Evolutionary conservation across 306 rosid genomes (phyloP).

Genomic region (Quercus variabilis): DNA sequence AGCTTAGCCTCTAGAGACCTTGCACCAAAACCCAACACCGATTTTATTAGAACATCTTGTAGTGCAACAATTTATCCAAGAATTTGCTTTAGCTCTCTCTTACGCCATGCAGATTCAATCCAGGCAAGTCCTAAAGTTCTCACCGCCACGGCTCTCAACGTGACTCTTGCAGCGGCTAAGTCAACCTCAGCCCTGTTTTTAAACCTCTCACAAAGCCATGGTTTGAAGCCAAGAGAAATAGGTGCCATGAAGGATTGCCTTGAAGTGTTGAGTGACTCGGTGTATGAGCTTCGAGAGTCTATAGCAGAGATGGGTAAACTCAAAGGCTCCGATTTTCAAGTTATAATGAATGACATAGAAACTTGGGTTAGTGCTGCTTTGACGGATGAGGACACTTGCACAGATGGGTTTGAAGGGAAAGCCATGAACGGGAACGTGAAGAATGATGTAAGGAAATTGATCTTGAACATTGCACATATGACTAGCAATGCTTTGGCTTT

Average conservation of each 20-base stretch:
- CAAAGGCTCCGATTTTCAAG: slow-evolving; percentile 18
- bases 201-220: slow-evolving; percentile 24
- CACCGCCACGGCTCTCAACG: slow-evolving; percentile 51
- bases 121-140: slow-evolving; percentile 47
- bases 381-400: slow-evolving; percentile 66
- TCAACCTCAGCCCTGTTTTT: slow-evolving; percentile 34
- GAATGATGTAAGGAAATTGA: slow-evolving; percentile 25
- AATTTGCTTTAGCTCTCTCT: slow-evolving; percentile 63
- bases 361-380: slow-evolving; percentile 83
- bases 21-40: slow-evolving; percentile 23
- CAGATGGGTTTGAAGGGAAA: slow-evolving; percentile 51
- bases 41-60: slow-evolving; percentile 70
- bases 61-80: slow-evolving; percentile 57
- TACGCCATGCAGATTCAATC: slow-evolving; percentile 48
- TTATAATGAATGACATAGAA: slow-evolving; percentile 49
- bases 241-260: slow-evolving; percentile 71
- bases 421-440: slow-evolving; percentile 28
- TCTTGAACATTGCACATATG: slow-evolving; percentile 46
- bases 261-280: slow-evolving; percentile 55
- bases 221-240: slow-evolving; percentile 40
- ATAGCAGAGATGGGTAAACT: slow-evolving; percentile 48
- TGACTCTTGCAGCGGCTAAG: slow-evolving; percentile 56
- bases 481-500: slow-evolving; percentile 84
- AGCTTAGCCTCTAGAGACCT: slow-evolving; percentile 11
- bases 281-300: slow-evolving; percentile 54